Conservation (phyloP, 805 yeast genomes). For the Millerozyma miso region DNA sequence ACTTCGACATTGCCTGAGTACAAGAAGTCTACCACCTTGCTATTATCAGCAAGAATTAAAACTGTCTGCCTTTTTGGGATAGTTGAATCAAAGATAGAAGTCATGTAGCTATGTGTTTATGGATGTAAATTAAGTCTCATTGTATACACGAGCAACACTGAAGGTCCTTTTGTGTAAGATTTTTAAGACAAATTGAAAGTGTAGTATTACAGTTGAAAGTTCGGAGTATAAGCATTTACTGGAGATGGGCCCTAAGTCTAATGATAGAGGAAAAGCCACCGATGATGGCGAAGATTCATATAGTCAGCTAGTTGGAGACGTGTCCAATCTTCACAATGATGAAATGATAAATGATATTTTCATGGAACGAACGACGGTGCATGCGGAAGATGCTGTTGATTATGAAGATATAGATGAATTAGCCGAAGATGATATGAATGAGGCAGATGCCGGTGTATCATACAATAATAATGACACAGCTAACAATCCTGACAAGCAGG, state of each 20-base stretch:
- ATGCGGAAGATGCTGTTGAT: constrained; percentile 90
- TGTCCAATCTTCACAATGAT: constrained; percentile 31
- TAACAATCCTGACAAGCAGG: constrained; percentile 11
- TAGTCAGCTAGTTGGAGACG: constrained; percentile 14
- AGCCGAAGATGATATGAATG: constrained; percentile 55
- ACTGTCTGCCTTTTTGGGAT: background rate
- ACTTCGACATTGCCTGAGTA: constrained; percentile 8
- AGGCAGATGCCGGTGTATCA: constrained; percentile 23
- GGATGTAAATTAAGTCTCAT: background rate
- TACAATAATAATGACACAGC: constrained; percentile 1
- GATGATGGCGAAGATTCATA: constrained; percentile 9
- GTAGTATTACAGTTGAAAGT: background rate
- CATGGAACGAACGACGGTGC: constrained; percentile 44
- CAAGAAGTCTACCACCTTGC: constrained; percentile 7
- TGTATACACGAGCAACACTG: background rate
- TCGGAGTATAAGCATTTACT: too few relatives aligned
- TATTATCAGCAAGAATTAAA: constrained; percentile 1
- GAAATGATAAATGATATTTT: constrained; percentile 37
- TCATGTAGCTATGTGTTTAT: background rate
- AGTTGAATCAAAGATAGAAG: constrained; percentile 2
- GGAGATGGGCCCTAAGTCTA: background rate
- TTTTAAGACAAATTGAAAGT: background rate
- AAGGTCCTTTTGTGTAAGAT: background rate
- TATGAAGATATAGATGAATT: constrained; percentile 92
- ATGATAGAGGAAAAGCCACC: constrained; percentile 1